phyloP scores from a whole-genome alignment of 345 rosid species.

The Linum usitatissimum region DNA sequence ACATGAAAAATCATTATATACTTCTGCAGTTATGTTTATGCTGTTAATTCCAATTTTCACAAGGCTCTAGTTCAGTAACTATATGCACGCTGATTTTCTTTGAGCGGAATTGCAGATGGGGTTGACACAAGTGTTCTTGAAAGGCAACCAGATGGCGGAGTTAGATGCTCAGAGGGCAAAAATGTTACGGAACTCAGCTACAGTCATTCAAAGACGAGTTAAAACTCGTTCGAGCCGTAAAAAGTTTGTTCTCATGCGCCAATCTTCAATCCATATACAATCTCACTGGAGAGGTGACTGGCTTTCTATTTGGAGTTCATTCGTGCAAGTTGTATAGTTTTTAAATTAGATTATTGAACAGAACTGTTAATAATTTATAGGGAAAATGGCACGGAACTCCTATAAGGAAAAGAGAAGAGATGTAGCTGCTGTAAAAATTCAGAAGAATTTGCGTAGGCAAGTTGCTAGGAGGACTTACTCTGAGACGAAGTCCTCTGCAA shows the following conservation, averaged over 20 bases:
- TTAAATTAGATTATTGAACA: too few relatives aligned
- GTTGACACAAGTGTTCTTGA: slow-evolving; percentile 55
- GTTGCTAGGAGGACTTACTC: slow-evolving; percentile 34
- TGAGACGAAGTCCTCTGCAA: slow-evolving; percentile 37
- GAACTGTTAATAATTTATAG: slow-evolving; percentile 23
- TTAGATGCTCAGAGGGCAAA: slow-evolving; percentile 58
- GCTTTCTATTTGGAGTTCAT: background rate
- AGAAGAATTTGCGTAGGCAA: slow-evolving; percentile 60
- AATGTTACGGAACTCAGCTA: slow-evolving; percentile 47
- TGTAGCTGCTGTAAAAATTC: slow-evolving; percentile 58
- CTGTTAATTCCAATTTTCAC: too few relatives aligned
- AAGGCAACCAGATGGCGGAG: slow-evolving; percentile 75
- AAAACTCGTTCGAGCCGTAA: slow-evolving; percentile 37
- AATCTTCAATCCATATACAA: slow-evolving; percentile 51
- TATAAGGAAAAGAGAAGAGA: slow-evolving; percentile 33
- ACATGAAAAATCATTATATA: slow-evolving; percentile 4
- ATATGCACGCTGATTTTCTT: too few relatives aligned
- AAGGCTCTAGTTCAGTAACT: too few relatives aligned
- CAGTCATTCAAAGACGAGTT: slow-evolving; percentile 44
- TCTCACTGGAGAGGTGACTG: slow-evolving; percentile 73
- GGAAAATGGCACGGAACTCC: slow-evolving; percentile 35
- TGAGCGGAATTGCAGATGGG: slow-evolving; percentile 53
- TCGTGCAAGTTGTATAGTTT: too few relatives aligned
- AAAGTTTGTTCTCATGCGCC: slow-evolving; percentile 31
- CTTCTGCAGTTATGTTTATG: too few relatives aligned